Percentiles rank a stretch among this genome's conserved stretches.
Evolutionary conservation across 2,329 filamentous ascomycete species (phyloP).

Genomic region (Ramichloridium luteum): DNA sequence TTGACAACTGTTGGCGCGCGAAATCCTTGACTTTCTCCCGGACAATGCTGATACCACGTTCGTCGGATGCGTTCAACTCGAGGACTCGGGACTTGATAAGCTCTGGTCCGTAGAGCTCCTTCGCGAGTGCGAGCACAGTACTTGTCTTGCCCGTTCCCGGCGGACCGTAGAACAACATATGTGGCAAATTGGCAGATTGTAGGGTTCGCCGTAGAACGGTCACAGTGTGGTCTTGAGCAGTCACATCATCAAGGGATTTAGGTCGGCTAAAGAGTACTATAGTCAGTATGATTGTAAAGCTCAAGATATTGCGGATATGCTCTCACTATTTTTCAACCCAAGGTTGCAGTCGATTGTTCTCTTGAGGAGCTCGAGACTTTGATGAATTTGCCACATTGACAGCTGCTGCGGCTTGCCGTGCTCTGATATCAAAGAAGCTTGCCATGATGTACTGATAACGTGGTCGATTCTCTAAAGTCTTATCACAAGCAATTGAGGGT

Average conservation of each 20-base stretch:
- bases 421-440: conserved; percentile 92
- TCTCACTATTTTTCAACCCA: conserved; percentile 55
- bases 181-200: conserved; percentile 92
- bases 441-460: conserved; percentile 53
- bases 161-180: conserved; percentile 98
- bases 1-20: conserved; percentile 84
- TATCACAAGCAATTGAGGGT: too few species aligned
- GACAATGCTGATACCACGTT: conserved; percentile 93
- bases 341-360: conserved; percentile 62
- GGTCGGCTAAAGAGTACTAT: conserved; percentile 64
- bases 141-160: conserved; percentile 97
- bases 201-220: conserved; percentile 84
- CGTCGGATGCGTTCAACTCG: conserved; percentile 97
- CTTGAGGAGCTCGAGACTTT: conserved; percentile 51
- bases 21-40: conserved; percentile 98
- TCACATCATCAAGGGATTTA: conserved; percentile 85
- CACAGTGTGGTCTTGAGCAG: conserved; percentile 93
- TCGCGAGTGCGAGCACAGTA: conserved; percentile 90
- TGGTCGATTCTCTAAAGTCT: too few species aligned
- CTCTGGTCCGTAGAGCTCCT: conserved; percentile 92
- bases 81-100: conserved; percentile 90
- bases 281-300: conserved; percentile 5
- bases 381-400: conserved; percentile 56
- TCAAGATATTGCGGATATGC: conserved; percentile 3
- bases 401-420: conserved; percentile 59